Conservation (phyloP, 2,329 filamentous ascomycete genomes). For the Cladophialophora carrionii region DNA sequence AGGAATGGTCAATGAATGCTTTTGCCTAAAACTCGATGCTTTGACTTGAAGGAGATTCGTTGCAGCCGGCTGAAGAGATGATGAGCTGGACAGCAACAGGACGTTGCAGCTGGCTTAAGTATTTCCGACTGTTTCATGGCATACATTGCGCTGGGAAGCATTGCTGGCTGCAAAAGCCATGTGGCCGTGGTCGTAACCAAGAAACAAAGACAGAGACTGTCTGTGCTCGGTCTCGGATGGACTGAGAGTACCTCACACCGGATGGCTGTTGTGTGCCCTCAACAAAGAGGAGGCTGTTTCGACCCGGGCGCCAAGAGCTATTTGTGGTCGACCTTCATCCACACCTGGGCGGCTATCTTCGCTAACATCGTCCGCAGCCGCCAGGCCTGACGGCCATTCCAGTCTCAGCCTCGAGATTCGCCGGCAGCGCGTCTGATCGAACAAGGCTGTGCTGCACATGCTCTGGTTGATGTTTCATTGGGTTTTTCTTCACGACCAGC, state of each 20-base stretch:
- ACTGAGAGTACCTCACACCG: conserved; percentile 5
- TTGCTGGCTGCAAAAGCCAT: neutral
- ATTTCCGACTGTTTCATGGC: neutral
- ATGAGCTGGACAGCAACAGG: neutral
- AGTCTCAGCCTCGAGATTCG: conserved; percentile 23
- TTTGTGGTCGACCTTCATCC: conserved; percentile 13
- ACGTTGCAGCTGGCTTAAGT: conserved; percentile 15
- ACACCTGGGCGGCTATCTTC: conserved; percentile 23
- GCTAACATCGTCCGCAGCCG: conserved; percentile 17
- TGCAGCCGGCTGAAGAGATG: conserved; percentile 13
- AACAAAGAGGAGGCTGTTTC: conserved; percentile 25
- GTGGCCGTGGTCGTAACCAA: neutral
- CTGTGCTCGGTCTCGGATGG: conserved; percentile 24
- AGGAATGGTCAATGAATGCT: conserved; percentile 18
- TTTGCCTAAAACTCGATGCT: conserved; percentile 1
- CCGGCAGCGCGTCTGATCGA: conserved; percentile 20
- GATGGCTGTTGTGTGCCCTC: conserved; percentile 24
- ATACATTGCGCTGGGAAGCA: neutral
- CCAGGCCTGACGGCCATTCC: conserved; percentile 25
- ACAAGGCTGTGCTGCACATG: conserved; percentile 21
- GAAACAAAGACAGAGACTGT: conserved; percentile 5
- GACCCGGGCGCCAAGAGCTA: conserved; percentile 24
- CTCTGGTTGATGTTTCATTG: conserved; percentile 3
- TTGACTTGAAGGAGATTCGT: conserved; percentile 12
- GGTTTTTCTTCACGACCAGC: neutral